Base-by-base conservation (phyloP, 768 basidiomycete species). In the Hygrophoropsis aurantiaca region DNA sequence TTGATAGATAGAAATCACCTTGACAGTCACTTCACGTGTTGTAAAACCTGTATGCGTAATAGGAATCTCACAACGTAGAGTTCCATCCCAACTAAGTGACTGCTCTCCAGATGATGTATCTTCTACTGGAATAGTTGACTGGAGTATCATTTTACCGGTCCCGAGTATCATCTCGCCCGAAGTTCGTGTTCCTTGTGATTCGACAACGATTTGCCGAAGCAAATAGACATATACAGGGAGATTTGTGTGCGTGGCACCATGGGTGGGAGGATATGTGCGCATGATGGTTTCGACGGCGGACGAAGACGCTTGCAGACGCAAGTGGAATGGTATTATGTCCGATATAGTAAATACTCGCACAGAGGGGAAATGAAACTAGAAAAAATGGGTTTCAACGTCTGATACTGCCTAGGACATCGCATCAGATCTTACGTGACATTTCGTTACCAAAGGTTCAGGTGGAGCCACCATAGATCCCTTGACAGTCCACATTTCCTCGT, bases 251-350 rank as follows among this genome's bases (percentile, higher is more conserved):
- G 46, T 34, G 5, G 25, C 34, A 11, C n/a, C 26, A 3, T 62
- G 46, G 9, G 21, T 40, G 25, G 42, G 49, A 27, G 50, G 35
- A 11, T 37, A 34, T 26, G 54, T 30, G 20, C 47, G 41, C 11
- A 36, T 19, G 24, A 58, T 42, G 24, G 25, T 57, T 21, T 25
- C 43, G 32, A 68, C 33, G 41, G 58, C 81, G 55, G 55, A 77
- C 61, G 32, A 67, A 61, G 51, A 69, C 68, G 75, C 82, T 34
- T 68, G 72, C 18, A 87, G 67, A 48, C 85, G 84, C 32, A 87
- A 54, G 56, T 85, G 82, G 62, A 87, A 84, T 1, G 84, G 83
- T 13, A 87, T 81, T 6, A 62, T 69, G 46, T 85, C 82, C 2
- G 67, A 58, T 16, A 82, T 46, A 5, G 76, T 74, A 63, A 78